These are phyloP conservation scores for Podospora pseudocomata DNA, from an alignment of 495 filamentous ascomycete genomes.

Conservation along the genomic window DNA sequence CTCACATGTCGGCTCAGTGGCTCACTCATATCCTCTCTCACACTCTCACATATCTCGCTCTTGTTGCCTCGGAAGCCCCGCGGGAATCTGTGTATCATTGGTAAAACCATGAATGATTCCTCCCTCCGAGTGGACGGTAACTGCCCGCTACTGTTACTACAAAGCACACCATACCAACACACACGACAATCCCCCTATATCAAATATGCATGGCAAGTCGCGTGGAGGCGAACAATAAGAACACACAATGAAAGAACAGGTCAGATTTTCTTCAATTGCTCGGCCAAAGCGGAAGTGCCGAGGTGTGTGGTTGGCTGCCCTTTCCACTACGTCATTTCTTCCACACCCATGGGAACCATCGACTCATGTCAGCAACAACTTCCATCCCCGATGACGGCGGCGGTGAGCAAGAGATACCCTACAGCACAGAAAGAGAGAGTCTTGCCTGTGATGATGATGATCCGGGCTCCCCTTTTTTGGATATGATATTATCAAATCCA, in stretches of 20 bases:
- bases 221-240: neutral
- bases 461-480: too few species aligned
- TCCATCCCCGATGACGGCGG: neutral
- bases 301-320: constrained; percentile 4
- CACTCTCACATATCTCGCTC: neutral
- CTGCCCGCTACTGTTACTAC: neutral
- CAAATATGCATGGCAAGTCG: neutral
- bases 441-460: too few species aligned
- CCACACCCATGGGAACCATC: neutral
- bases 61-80: neutral
- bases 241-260: neutral
- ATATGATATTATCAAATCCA: neutral
- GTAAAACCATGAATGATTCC: neutral
- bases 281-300: constrained; percentile 32
- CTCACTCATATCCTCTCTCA: neutral
- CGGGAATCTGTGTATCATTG: neutral
- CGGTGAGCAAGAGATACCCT: neutral
- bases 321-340: constrained; percentile 27
- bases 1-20: neutral
- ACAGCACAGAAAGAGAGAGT: too few species aligned
- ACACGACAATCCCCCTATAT: neutral
- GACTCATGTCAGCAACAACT: neutral
- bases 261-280: constrained; percentile 7
- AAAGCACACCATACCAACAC: neutral
- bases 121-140: constrained; percentile 6